Conservation (phyloP, 495 filamentous ascomycete species). For the Hypoxylon intermedium region DNA sequence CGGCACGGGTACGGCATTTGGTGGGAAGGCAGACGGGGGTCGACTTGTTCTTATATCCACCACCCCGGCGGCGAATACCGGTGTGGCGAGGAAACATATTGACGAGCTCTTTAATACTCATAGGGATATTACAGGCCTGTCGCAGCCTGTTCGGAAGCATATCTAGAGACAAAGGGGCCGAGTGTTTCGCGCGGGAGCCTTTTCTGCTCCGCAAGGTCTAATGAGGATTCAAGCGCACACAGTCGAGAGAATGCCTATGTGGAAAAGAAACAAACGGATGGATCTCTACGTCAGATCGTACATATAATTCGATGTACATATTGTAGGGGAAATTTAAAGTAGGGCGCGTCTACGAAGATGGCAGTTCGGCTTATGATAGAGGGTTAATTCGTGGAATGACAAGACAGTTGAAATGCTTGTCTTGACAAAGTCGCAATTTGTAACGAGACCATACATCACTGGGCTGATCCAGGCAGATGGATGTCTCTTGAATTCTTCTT, state of each 20-base stretch:
- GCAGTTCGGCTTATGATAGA: too few relatives aligned
- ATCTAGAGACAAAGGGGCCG: constrained; percentile 7
- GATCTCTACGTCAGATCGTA: constrained; percentile 1
- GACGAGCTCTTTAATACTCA: constrained; percentile 17
- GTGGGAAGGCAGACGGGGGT: background rate
- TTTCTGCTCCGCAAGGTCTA: constrained; percentile 13
- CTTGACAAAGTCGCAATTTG: too few relatives aligned
- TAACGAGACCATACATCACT: too few relatives aligned
- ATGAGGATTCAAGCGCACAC: background rate
- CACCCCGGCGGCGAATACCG: constrained; percentile 3
- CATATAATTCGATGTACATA: constrained; percentile 30
- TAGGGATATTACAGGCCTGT: constrained; percentile 19
- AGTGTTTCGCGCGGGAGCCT: background rate
- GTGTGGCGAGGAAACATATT: constrained; percentile 1
- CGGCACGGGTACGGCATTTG: constrained; percentile 6
- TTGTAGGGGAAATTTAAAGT: background rate
- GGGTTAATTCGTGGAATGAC: too few relatives aligned
- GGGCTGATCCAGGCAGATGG: too few relatives aligned
- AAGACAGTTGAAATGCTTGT: too few relatives aligned
- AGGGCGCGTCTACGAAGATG: background rate
- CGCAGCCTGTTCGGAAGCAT: constrained; percentile 2
- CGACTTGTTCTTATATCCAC: constrained; percentile 14
- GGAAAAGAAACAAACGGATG: background rate
- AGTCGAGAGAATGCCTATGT: too few relatives aligned
- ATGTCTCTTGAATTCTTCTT: too few relatives aligned